Percentiles rank a stretch among this genome's conserved stretches.
These are phyloP conservation scores for Amylocarpus encephaloides DNA, from an alignment of 2,329 filamentous ascomycete species.

Conservation along the genomic window DNA sequence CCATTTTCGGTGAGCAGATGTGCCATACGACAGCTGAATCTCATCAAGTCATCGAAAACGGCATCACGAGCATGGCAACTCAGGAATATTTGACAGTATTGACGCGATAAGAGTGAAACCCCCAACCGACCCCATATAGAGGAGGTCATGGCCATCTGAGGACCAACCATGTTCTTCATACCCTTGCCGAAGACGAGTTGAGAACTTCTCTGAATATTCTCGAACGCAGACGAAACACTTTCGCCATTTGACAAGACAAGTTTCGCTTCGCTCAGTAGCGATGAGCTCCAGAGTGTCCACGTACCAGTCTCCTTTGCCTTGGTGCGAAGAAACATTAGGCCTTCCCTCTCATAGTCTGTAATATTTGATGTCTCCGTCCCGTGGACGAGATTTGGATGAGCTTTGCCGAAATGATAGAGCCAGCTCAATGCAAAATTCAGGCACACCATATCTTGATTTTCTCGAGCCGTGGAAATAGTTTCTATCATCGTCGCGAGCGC, in stretches of 20 bases:
- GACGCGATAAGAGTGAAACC: conserved; percentile 46
- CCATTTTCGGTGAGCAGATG: conserved; percentile 61
- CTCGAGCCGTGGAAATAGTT: conserved; percentile 86
- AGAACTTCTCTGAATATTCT: conserved; percentile 75
- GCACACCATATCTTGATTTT: conserved; percentile 87
- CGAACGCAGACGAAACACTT: conserved; percentile 57
- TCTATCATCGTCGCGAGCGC: conserved; percentile 93
- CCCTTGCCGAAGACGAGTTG: conserved; percentile 75
- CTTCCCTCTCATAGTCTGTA: conserved; percentile 73
- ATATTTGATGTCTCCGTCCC: conserved; percentile 66
- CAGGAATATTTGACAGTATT: conserved; percentile 67
- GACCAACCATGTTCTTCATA: conserved; percentile 65
- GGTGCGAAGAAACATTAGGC: conserved; percentile 72
- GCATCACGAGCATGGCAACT: conserved; percentile 60
- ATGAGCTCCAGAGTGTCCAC: conserved; percentile 78
- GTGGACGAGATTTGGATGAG: conserved; percentile 69
- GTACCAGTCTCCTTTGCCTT: conserved; percentile 83
- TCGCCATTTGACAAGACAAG: conserved; percentile 67
- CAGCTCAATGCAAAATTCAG: conserved; percentile 94
- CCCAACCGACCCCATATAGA: conserved; percentile 74
- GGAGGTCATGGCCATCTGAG: conserved; percentile 65
- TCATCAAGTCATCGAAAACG: conserved; percentile 72
- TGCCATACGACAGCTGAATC: conserved; percentile 65
- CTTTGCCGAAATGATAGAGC: conserved; percentile 90
- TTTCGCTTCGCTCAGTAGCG: conserved; percentile 80